These are phyloP conservation scores for Brassica nigra DNA, from an alignment of 345 rosid genomes.

Conservation along the genomic window DNA sequence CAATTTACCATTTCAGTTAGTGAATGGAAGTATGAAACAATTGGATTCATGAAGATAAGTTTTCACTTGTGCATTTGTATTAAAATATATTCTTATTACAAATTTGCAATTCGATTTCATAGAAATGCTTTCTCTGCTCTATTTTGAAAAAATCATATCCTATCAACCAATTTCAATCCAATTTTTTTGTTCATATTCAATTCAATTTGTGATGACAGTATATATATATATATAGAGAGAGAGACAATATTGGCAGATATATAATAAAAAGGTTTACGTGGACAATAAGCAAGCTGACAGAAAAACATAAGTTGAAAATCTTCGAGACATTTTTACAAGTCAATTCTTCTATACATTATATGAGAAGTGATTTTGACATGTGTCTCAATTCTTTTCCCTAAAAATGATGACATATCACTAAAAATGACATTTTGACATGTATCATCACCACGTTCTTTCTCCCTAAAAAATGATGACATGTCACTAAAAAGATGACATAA, in stretches of 20 bases:
- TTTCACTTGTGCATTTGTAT: conserved; percentile 13
- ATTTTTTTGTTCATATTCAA: neutral
- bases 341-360: neutral
- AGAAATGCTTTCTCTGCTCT: neutral
- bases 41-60: conserved; percentile 12
- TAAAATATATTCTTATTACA: neutral
- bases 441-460: too few species aligned
- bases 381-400: too few species aligned
- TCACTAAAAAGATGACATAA: too few species aligned
- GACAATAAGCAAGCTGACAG: conserved; percentile 19
- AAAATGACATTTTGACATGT: too few species aligned
- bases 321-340: neutral
- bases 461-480: too few species aligned
- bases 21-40: neutral
- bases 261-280: conserved; percentile 16
- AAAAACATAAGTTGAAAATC: conserved; percentile 19
- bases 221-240: too few species aligned
- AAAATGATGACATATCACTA: too few species aligned
- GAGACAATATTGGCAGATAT: too few species aligned
- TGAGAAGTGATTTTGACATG: too few species aligned
- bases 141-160: neutral
- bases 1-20: neutral
- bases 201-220: neutral
- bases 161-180: neutral
- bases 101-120: neutral